Percentiles rank a stretch among this genome's conserved stretches.
These are phyloP conservation scores for Pachysolen tannophilus DNA, from an alignment of 805 yeast genomes.

Conservation along the genomic window DNA sequence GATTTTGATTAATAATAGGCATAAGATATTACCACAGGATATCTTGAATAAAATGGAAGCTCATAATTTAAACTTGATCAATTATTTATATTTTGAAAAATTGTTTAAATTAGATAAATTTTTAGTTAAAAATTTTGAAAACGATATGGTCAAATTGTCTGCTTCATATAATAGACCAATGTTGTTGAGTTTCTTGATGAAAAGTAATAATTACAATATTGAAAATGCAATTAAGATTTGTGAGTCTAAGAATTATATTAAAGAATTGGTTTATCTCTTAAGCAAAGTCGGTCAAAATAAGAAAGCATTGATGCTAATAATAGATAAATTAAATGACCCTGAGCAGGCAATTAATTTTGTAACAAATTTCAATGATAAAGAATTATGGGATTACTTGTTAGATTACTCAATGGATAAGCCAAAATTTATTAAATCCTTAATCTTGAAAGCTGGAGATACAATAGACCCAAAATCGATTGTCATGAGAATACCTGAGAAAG, in stretches of 20 bases:
- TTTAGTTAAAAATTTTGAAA: constrained; percentile 49
- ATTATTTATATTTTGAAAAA: constrained; percentile 58
- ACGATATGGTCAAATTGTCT: constrained; percentile 57
- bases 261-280: constrained; percentile 74
- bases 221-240: constrained; percentile 65
- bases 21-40: constrained; percentile 49
- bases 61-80: constrained; percentile 37
- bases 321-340: constrained; percentile 73
- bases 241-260: constrained; percentile 39
- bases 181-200: constrained; percentile 54
- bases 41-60: constrained; percentile 41
- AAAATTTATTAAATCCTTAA: constrained; percentile 63
- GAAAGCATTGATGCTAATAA: constrained; percentile 69
- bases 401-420: constrained; percentile 68
- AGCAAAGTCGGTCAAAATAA: constrained; percentile 77
- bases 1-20: constrained; percentile 54
- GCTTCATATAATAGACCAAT: constrained; percentile 49
- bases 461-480: constrained; percentile 67
- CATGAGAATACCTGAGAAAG: constrained; percentile 50
- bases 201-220: constrained; percentile 56
- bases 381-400: constrained; percentile 74
- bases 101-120: constrained; percentile 50
- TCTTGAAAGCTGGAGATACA: constrained; percentile 59
- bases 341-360: constrained; percentile 77
- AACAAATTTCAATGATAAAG: constrained; percentile 53